Conservation (phyloP, 2,329 filamentous ascomycete genomes). For the Bertia moriformis region DNA sequence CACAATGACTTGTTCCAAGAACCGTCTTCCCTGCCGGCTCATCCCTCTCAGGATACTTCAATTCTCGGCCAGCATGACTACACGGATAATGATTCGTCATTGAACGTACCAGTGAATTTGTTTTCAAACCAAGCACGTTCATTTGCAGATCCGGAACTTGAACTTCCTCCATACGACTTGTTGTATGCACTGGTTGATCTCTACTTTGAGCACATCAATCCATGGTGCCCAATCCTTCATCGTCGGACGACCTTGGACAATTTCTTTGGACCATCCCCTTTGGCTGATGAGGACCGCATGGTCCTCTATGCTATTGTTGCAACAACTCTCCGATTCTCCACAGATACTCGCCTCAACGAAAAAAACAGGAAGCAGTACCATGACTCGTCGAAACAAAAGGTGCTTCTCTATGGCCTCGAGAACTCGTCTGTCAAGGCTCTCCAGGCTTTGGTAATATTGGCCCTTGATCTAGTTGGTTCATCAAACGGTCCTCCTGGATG, state of each 20-base stretch:
- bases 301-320: conserved; percentile 27
- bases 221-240: conserved; percentile 34
- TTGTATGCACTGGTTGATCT: conserved; percentile 43
- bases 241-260: conserved; percentile 23
- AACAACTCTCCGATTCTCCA: conserved; percentile 24
- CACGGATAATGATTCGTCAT: conserved; percentile 12
- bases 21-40: background rate
- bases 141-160: conserved; percentile 20
- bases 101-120: conserved; percentile 7
- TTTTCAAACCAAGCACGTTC: conserved; percentile 9
- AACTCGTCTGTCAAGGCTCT: conserved; percentile 21
- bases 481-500: conserved; percentile 25
- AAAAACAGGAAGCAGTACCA: conserved; percentile 23
- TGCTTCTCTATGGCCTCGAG: conserved; percentile 26
- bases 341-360: conserved; percentile 19
- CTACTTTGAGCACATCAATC: conserved; percentile 50
- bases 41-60: conserved; percentile 1
- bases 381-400: conserved; percentile 19
- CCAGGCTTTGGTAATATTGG: conserved; percentile 23
- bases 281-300: conserved; percentile 22
- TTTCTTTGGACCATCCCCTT: conserved; percentile 23
- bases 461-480: conserved; percentile 23
- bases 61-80: conserved; percentile 2
- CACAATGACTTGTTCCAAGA: background rate
- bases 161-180: conserved; percentile 44